Evolutionary conservation across 768 basidiomycete species (phyloP).

Genomic region (Pulveroboletus ravenelii): DNA sequence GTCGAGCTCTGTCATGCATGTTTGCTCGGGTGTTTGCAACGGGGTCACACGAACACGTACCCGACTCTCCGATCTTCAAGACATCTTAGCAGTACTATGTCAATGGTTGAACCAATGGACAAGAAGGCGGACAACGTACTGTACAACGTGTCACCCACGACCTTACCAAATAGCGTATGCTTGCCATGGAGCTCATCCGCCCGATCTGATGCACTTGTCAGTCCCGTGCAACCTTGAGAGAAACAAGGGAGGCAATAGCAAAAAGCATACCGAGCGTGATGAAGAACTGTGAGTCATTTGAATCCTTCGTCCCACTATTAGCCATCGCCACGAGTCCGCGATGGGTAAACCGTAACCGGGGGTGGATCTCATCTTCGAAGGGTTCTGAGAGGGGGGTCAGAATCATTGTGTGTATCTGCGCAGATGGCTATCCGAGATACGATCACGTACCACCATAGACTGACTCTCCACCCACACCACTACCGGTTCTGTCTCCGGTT

Average conservation of each 20-base stretch:
- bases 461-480: conserved; percentile 89
- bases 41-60: conserved; percentile 37
- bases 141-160: conserved; percentile 83
- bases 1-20: conserved; percentile 53
- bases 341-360: conserved; percentile 82
- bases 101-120: not conserved
- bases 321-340: conserved; percentile 95
- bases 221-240: not conserved
- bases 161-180: conserved; percentile 91
- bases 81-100: conserved; percentile 52
- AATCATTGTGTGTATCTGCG: not conserved
- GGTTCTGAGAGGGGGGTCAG: conserved; percentile 50
- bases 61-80: conserved; percentile 86
- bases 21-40: not conserved
- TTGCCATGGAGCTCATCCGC: conserved; percentile 93
- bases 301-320: conserved; percentile 78
- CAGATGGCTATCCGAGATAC: not conserved
- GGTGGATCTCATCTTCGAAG: conserved; percentile 93
- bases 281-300: conserved; percentile 94
- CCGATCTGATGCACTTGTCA: conserved; percentile 48
- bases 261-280: conserved; percentile 72
- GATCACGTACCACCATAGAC: conserved; percentile 77
- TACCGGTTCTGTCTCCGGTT: conserved; percentile 89
- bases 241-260: not conserved
- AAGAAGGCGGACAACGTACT: conserved; percentile 50